Conservation (phyloP, 2,329 filamentous ascomycete genomes). For the Ophiostoma ips region DNA sequence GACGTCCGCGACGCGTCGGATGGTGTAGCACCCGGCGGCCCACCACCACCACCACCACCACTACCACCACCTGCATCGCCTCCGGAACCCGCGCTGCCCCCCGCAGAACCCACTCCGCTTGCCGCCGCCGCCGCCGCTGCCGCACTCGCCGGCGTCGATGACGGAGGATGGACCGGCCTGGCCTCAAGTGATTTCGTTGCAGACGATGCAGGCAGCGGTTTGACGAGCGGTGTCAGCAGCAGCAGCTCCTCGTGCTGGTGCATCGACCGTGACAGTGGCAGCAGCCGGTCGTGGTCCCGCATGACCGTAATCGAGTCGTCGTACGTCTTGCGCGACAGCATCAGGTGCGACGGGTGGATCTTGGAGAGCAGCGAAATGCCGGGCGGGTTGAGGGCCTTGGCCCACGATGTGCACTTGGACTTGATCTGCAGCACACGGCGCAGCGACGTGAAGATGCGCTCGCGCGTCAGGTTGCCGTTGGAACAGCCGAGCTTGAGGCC, state of each 20-base stretch:
- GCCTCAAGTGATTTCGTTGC: constrained; percentile 54
- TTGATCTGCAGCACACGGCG: constrained; percentile 70
- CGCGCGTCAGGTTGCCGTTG: constrained; percentile 73
- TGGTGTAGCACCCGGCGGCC: neutral
- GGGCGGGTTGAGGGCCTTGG: constrained; percentile 75
- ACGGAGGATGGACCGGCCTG: constrained; percentile 12
- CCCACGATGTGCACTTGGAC: constrained; percentile 74
- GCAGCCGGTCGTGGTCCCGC: constrained; percentile 69
- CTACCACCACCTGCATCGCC: neutral
- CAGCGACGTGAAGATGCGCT: constrained; percentile 68
- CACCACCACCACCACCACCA: too few relatives aligned
- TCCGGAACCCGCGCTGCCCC: neutral
- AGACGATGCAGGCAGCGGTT: constrained; percentile 80
- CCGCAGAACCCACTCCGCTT: neutral
- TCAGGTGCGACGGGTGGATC: constrained; percentile 69
- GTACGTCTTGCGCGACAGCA: constrained; percentile 73
- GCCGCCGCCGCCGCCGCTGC: neutral
- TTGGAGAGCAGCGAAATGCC: constrained; percentile 64
- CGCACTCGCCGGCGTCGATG: neutral
- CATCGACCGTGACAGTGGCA: constrained; percentile 71
- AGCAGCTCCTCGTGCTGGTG: constrained; percentile 80
- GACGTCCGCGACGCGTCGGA: constrained; percentile 15
- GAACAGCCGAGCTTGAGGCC: constrained; percentile 81
- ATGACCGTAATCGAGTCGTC: constrained; percentile 89
- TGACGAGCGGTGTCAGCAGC: constrained; percentile 76